phyloP scores from a whole-genome alignment of 2,329 filamentous ascomycete genomes.

The Epichloe typhina region DNA sequence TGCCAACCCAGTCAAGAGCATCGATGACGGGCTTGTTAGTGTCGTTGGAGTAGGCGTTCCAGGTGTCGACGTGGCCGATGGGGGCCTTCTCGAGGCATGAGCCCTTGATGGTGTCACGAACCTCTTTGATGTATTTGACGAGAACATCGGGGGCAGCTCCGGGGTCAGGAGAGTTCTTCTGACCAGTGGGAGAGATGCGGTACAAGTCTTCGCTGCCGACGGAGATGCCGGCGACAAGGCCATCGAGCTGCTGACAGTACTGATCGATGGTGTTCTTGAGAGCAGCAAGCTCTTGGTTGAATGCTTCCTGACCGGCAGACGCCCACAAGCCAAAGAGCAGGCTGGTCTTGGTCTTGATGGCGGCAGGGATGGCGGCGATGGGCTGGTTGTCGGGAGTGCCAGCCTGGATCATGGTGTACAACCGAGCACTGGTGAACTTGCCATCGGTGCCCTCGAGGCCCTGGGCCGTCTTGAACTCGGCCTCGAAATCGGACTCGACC shows the following conservation, averaged over 20 bases:
- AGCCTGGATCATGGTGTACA: conserved; percentile 66
- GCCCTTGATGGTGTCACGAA: conserved; percentile 48
- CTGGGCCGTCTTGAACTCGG: conserved; percentile 54
- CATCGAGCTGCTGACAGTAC: conserved; percentile 53
- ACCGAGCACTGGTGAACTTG: conserved; percentile 52
- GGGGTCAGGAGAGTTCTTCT: conserved; percentile 44
- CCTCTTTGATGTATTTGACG: conserved; percentile 56
- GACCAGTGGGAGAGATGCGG: conserved; percentile 59
- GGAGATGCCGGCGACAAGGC: conserved; percentile 66
- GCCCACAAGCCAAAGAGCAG: conserved; percentile 78
- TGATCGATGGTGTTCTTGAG: conserved; percentile 54
- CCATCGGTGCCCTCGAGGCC: conserved; percentile 49
- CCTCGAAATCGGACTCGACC: conserved; percentile 51
- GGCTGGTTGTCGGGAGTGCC: conserved; percentile 50
- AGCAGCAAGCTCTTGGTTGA: conserved; percentile 63
- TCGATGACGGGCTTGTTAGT: conserved; percentile 59
- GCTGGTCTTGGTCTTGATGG: conserved; percentile 64
- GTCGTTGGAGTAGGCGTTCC: conserved; percentile 64
- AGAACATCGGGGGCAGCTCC: conserved; percentile 52
- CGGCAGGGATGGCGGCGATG: conserved; percentile 67
- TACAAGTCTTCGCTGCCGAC: conserved; percentile 82
- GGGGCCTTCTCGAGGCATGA: conserved; percentile 44
- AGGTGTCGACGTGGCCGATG: conserved; percentile 82
- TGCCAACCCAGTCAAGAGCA: conserved; percentile 64
- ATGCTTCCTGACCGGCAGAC: conserved; percentile 48